Evolutionary conservation across 495 filamentous ascomycete genomes (phyloP), one percentile per base, ranked within the genome.

Genomic region (Hypoxylon subgilvum): DNA sequence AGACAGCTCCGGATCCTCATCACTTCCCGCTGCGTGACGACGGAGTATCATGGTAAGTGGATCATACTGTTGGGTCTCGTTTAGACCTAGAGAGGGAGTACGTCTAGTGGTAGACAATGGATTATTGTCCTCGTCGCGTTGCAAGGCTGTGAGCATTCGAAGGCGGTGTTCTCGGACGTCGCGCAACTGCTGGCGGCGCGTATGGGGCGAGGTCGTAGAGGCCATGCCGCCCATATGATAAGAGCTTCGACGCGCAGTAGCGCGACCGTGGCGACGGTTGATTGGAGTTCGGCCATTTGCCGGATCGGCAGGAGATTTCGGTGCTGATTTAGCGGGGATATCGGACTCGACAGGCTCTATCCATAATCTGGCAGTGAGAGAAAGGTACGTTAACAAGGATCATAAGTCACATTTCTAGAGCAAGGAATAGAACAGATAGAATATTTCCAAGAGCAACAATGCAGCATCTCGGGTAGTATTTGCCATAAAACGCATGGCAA

Each of bases 251-350:
- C 10, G 32, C 38, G 6, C 14, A 3, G 9, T 42, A 60, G 21
- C 89, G 86, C 59, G 93, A 93, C 12, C 85, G 70, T 16, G 88
- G 90, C 61, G 86, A 57, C 38, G 61, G 10, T 89, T 85, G 59
- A 95, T 95, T 5, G 86, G 68, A 18, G 89, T 92, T 65, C 91
- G 88, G 59, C 83, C 75, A 52, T 77, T 76, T 34, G 86, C 82
- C 38, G 86, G 34, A 38, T 38, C 2, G 4, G 34, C 14, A 2
- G 34, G n/a, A 4, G 34, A 9, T 9, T 38, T 16, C 2, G 13
- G 16, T 4, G 34, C 13, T 14, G 34, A 17, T 4, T n/a, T 17
- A n/a, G 13, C 2, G 6, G 2, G 34, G 13, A 16, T 9, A 9
- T 85, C 84, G 52, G 80, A 82, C 46, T 79, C 70, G 52, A 79